phyloP scores from a whole-genome alignment of 78 protist genomes.

The Cavenderia fasciculata region DNA sequence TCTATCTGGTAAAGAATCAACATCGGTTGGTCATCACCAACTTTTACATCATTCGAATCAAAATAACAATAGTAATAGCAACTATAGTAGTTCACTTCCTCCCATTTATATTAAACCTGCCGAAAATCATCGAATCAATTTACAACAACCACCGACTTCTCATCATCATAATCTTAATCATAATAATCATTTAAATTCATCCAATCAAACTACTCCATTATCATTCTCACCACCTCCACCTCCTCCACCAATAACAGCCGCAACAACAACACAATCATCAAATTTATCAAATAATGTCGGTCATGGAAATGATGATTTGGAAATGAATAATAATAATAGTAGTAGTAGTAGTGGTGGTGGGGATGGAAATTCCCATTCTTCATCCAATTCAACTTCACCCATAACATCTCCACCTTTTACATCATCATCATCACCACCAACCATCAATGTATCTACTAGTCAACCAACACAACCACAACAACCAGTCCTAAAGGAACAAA shows the following conservation, averaged over 20 bases:
- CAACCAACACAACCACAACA: not conserved
- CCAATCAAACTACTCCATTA: not conserved
- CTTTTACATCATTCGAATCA: not conserved
- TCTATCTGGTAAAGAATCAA: not conserved
- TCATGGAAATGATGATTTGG: too few species aligned
- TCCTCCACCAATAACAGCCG: too few species aligned
- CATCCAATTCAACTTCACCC: not conserved
- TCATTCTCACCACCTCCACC: not conserved
- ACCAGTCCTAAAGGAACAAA: not conserved
- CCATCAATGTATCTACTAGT: not conserved
- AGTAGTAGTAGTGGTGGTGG: not conserved
- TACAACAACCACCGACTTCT: not conserved
- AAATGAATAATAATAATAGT: slow-evolving; percentile 15
- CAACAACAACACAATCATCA: too few species aligned
- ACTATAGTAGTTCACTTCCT: not conserved
- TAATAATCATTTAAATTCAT: not conserved
- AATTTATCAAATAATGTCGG: too few species aligned
- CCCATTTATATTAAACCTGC: not conserved
- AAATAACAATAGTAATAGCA: not conserved
- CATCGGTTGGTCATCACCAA: too few species aligned
- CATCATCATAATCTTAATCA: not conserved
- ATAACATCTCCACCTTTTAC: not conserved
- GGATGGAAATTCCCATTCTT: not conserved
- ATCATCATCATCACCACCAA: not conserved
- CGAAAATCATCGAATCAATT: not conserved